Evolutionary conservation across 176 grass and related monocot species (phyloP).

Genomic region (Eleusine indica): DNA sequence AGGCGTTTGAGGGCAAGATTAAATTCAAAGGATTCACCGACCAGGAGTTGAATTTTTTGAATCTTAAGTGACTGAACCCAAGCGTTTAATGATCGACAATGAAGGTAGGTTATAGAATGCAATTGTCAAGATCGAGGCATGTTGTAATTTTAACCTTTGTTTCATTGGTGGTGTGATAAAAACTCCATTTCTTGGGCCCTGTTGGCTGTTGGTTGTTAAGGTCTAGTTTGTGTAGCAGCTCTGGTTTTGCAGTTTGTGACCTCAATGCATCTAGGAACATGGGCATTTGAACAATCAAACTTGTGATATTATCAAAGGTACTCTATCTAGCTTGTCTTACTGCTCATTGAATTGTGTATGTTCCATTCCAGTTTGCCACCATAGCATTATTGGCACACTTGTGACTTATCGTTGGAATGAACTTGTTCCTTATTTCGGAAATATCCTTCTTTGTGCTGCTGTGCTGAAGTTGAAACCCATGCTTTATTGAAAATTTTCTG

Average conservation of each 20-base stretch:
- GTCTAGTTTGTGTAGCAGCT: neutral
- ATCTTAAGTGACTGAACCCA: neutral
- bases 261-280: neutral
- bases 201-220: neutral
- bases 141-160: neutral
- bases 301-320: slow-evolving; percentile 1
- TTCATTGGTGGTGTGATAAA: neutral
- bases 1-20: slow-evolving; percentile 24
- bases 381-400: neutral
- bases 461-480: neutral
- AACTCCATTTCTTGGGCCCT: slow-evolving; percentile 4
- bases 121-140: neutral
- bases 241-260: neutral
- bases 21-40: slow-evolving; percentile 13
- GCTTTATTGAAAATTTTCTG: neutral
- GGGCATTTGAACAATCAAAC: neutral
- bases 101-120: neutral
- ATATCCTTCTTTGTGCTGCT: neutral
- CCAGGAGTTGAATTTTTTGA: neutral
- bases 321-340: neutral
- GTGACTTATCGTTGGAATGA: neutral
- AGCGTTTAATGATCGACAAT: neutral
- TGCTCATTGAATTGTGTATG: neutral
- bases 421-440: neutral
- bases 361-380: neutral